Evolutionary conservation across 768 basidiomycete genomes (phyloP).

Genomic region (Mycena filopes): DNA sequence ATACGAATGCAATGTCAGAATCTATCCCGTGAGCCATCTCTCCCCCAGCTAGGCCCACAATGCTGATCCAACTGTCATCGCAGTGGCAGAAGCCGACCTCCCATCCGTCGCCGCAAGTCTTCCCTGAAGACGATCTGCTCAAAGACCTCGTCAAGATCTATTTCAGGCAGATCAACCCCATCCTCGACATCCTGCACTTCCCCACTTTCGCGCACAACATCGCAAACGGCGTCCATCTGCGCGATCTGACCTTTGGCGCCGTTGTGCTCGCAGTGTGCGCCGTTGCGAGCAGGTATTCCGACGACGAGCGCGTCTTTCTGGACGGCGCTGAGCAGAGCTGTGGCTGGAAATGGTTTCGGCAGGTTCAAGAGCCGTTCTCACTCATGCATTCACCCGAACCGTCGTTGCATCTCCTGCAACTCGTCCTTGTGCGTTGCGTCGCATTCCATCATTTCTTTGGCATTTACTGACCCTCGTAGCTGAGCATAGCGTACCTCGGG

Average conservation of each 20-base stretch:
- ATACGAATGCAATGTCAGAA: background rate
- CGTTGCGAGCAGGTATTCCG: conserved; percentile 64
- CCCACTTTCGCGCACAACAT: conserved; percentile 70
- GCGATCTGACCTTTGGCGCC: conserved; percentile 56
- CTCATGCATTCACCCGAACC: no score
- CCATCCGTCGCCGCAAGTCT: conserved; percentile 44
- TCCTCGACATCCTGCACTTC: conserved; percentile 64
- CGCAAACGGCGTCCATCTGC: conserved; percentile 58
- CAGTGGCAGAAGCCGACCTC: conserved; percentile 2
- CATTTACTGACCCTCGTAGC: no score
- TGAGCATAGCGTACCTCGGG: no score
- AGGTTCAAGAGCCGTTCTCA: background rate
- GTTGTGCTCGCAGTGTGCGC: conserved; percentile 50
- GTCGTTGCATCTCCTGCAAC: no score
- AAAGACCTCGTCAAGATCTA: conserved; percentile 62
- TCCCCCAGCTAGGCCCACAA: no score
- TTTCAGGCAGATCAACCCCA: conserved; percentile 61
- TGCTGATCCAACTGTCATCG: background rate
- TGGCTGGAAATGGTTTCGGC: conserved; percentile 71
- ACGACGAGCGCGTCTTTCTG: conserved; percentile 68
- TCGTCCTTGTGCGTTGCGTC: no score
- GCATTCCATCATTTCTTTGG: no score
- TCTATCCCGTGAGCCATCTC: background rate
- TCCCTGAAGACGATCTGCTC: conserved; percentile 62
- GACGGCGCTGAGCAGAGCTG: conserved; percentile 50